Evolutionary conservation across 495 filamentous ascomycete genomes (phyloP).

Genomic region (Jackrogersella minutella): DNA sequence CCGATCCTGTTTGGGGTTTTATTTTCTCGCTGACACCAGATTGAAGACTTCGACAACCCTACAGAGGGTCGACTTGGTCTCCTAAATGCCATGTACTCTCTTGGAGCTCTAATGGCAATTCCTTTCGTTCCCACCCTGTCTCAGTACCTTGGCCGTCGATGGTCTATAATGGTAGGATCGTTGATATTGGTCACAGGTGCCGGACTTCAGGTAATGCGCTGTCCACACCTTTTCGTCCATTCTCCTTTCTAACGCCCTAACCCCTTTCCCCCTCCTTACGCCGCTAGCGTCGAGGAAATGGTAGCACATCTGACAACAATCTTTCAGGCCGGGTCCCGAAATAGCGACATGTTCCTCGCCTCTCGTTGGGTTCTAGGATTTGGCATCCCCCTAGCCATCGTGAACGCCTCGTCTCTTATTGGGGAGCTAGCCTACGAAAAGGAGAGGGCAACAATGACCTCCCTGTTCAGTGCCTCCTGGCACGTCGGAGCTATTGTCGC

Average conservation of each 20-base stretch:
- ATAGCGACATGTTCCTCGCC: slow-evolving; percentile 64
- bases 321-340: slow-evolving; percentile 39
- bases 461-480: slow-evolving; percentile 67
- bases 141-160: slow-evolving; percentile 60
- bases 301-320: neutral
- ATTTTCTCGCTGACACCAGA: slow-evolving; percentile 30
- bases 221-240: slow-evolving; percentile 18
- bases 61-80: slow-evolving; percentile 47
- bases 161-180: slow-evolving; percentile 62
- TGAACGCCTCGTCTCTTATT: slow-evolving; percentile 65
- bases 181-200: slow-evolving; percentile 50
- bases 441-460: slow-evolving; percentile 65
- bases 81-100: slow-evolving; percentile 52
- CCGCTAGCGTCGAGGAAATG: no score
- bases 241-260: no score
- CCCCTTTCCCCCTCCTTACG: no score
- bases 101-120: slow-evolving; percentile 55
- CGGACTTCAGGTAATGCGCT: slow-evolving; percentile 30
- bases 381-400: slow-evolving; percentile 67
- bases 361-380: slow-evolving; percentile 68
- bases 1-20: neutral
- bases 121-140: slow-evolving; percentile 64
- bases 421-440: slow-evolving; percentile 68
- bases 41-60: slow-evolving; percentile 49
- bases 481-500: slow-evolving; percentile 66